Conservation (phyloP, 768 basidiomycete genomes). For the Tylopilus felleus region DNA sequence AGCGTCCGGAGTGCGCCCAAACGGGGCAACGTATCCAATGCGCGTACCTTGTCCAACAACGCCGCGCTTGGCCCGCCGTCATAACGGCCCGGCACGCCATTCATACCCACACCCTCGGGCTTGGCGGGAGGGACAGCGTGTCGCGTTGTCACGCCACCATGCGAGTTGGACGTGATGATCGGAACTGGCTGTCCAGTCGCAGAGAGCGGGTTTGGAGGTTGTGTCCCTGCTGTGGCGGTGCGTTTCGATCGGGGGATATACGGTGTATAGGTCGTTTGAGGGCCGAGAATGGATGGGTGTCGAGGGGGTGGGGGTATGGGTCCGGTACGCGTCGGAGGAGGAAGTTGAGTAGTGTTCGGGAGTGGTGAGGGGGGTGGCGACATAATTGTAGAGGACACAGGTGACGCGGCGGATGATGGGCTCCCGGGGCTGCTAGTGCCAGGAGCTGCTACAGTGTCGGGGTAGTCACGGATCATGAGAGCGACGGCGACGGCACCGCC, state of each 20-base stretch:
- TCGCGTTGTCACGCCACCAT: slow-evolving; percentile 50
- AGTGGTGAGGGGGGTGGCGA: slow-evolving; percentile 34
- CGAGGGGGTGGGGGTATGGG: slow-evolving; percentile 47
- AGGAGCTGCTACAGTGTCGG: slow-evolving; percentile 57
- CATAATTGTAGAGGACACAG: slow-evolving; percentile 19
- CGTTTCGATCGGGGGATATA: slow-evolving; percentile 71
- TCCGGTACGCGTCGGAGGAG: slow-evolving; percentile 31
- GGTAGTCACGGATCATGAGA: slow-evolving; percentile 95
- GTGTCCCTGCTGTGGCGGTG: slow-evolving; percentile 13
- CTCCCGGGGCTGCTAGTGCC: not conserved
- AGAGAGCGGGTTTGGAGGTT: slow-evolving; percentile 37
- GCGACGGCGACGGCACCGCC: slow-evolving; percentile 92
- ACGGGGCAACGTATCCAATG: slow-evolving; percentile 83
- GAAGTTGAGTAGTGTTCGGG: slow-evolving; percentile 24
- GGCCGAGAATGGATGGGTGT: slow-evolving; percentile 44
- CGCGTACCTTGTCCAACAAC: slow-evolving; percentile 81
- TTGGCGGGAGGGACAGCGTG: slow-evolving; percentile 27
- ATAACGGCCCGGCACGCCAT: slow-evolving; percentile 7
- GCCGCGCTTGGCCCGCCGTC: slow-evolving; percentile 65
- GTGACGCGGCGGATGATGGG: slow-evolving; percentile 9
- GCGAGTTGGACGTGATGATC: slow-evolving; percentile 63
- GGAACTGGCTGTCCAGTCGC: slow-evolving; percentile 52
- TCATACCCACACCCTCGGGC: slow-evolving; percentile 1
- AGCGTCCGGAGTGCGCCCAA: slow-evolving; percentile 84
- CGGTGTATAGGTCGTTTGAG: slow-evolving; percentile 78